Evolutionary conservation across 352 stramenopile species (phyloP), one percentile per base, ranked within the genome.

Genomic region (Globisporangium nunn): DNA sequence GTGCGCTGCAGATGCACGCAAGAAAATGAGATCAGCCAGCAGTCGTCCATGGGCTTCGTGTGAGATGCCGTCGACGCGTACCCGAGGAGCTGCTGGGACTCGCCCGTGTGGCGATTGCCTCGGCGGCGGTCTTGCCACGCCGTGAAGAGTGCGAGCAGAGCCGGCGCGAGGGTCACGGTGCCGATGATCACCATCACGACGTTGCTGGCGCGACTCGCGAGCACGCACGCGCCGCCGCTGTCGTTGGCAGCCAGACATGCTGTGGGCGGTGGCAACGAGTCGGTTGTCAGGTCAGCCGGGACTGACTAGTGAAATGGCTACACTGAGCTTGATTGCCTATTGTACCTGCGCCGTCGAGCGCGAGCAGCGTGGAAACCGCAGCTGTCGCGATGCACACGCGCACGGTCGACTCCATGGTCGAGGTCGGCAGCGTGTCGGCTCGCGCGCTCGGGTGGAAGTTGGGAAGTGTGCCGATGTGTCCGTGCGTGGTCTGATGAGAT

Each of bases 121-220:
- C 44, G 30, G n/a, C 58, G 48, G 31, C 69, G 61, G 50, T 87
- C 78, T 8, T 64, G 11, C 61, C 71, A 79, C 5, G 68, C 74
- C 1, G 70, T 66, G 15, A 64, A 14, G 10, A 85, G 58, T 44
- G 75, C 80, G 0, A 64, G 55, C 5, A 61, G 35, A 5, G 85
- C 44, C 2, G 78, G 78, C 14, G 79, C 57, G 12, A 88, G 63
- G 50, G 72, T 84, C 37, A 63, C 68, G 45, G 57, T 58, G 33
- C 74, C 76, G 23, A 87, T 71, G 65, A 87, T 78, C n/a, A 75
- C 52, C 56, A 85, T 77, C 31, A 84, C 73, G 51, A 83, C 78
- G 58, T 78, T 86, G 69, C 61, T 75, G 15, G 71, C 37, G 18
- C 57, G 53, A n/a, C 68, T 52, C 37, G 37, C 37, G 35, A 85